Base-by-base conservation (phyloP, 257 asterid species). In the Mitragyna speciosa region DNA sequence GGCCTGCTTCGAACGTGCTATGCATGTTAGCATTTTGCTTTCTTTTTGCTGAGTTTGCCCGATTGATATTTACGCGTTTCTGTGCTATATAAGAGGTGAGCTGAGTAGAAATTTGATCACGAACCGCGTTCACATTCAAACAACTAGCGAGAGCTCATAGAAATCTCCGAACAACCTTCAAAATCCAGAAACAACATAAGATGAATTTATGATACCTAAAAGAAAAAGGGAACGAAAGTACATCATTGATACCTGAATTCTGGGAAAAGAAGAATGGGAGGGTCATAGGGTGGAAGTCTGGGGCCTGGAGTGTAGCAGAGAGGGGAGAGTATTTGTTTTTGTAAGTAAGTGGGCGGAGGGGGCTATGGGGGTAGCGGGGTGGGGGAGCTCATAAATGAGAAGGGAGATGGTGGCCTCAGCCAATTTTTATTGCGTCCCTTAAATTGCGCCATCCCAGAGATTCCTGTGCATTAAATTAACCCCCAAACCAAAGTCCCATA, bases 21-120 rank as follows among this genome's bases (percentile, higher is more conserved):
- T 93, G 96, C 99, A 95, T 84, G 98, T 93, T 48, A 95, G 96
- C 99, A 95, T 95, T 82, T 86, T 84, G 51, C 79, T 39, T 39
- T 72, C 47, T 58, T 61, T 51, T 15, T 9, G 24, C 7, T 22
- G 14, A 8, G 63, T 56, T 20, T 5, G 63, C 26, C 63, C 9
- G 26, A 56, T 56, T 12, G 36, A 47, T 65, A 28, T 12, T 36
- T 28, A 2, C 51, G 17, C n/a, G 49, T 4, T 14, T 59, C 33
- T 20, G 47, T 70, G 28, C 31, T 75, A 1, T 28, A 17, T 31
- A 20, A 36, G 20, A 12, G 2, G 14, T 12, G 1, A 58, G 78
- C 45, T 8, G 49, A 74, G 19, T 33, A 9, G 54, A 75, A 75
- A 56, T 24, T 19, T 6, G 59, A 17, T 45, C 76, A 12, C 24